Conservation (phyloP, 768 basidiomycete genomes). For the Lactifluus echinatus region DNA sequence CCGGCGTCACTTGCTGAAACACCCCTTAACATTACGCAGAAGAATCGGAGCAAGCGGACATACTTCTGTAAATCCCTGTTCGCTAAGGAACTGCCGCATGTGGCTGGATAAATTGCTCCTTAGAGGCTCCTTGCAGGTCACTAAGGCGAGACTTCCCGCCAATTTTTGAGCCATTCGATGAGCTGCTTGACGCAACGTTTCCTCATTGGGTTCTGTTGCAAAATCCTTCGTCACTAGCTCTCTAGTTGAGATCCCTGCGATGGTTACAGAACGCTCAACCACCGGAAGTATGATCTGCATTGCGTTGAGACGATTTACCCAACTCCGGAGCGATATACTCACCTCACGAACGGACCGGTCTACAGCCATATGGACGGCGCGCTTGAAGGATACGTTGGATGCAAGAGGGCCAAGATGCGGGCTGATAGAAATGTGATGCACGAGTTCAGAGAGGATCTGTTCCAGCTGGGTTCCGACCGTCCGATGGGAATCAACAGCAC, state of each 20-base stretch:
- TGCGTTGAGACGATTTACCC: slow-evolving; percentile 2
- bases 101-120: slow-evolving; percentile 87
- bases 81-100: slow-evolving; percentile 70
- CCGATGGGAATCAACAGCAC: slow-evolving; percentile 56
- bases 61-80: slow-evolving; percentile 88
- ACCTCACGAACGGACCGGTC: slow-evolving; percentile 95
- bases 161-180: slow-evolving; percentile 96
- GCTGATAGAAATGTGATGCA: slow-evolving; percentile 68
- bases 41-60: slow-evolving; percentile 15
- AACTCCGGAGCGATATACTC: slow-evolving; percentile 18
- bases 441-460: slow-evolving; percentile 61
- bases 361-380: slow-evolving; percentile 82
- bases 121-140: slow-evolving; percentile 96
- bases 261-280: slow-evolving; percentile 96
- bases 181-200: slow-evolving; percentile 83
- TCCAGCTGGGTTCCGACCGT: slow-evolving; percentile 74
- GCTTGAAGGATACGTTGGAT: slow-evolving; percentile 77
- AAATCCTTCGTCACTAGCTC: slow-evolving; percentile 96
- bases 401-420: slow-evolving; percentile 67
- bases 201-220: slow-evolving; percentile 84
- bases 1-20: slow-evolving; percentile 59
- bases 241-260: slow-evolving; percentile 94
- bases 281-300: slow-evolving; percentile 88
- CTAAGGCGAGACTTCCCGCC: slow-evolving; percentile 90
- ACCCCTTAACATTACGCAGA: slow-evolving; percentile 9